Evolutionary conservation across 306 rosid species (phyloP).

Genomic region (Coriaria nepalensis): DNA sequence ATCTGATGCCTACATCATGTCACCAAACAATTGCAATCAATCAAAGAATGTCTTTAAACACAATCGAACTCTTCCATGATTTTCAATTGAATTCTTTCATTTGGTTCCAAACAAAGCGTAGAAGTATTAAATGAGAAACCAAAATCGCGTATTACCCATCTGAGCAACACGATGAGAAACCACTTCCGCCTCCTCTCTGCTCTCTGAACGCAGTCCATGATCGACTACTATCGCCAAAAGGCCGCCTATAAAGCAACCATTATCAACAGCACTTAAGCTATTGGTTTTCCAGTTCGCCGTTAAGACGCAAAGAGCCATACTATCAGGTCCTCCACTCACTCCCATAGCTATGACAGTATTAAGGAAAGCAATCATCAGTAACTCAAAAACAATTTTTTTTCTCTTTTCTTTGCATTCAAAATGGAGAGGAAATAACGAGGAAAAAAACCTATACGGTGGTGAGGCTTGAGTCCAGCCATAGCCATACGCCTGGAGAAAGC

Average conservation of each 20-base stretch:
- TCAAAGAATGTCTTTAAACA: too few species aligned
- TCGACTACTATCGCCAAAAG: constrained; percentile 68
- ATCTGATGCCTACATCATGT: constrained; percentile 48
- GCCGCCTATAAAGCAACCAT: constrained; percentile 47
- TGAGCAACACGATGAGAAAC: constrained; percentile 48
- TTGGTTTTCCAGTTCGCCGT: constrained; percentile 61
- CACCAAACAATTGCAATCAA: background rate
- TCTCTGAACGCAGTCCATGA: constrained; percentile 87
- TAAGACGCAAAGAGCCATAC: constrained; percentile 72
- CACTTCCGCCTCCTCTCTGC: constrained; percentile 61
- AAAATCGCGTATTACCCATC: constrained; percentile 32
- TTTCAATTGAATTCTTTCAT: too few species aligned
- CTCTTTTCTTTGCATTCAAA: background rate
- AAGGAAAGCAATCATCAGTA: background rate
- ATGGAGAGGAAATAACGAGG: background rate
- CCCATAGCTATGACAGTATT: constrained; percentile 49
- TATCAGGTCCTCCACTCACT: constrained; percentile 98
- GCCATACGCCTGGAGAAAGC: constrained; percentile 73
- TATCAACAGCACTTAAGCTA: constrained; percentile 28
- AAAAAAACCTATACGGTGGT: constrained; percentile 53
- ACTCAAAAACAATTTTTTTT: background rate
- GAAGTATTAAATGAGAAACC: background rate
- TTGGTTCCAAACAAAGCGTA: too few species aligned
- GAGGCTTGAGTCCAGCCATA: constrained; percentile 84
- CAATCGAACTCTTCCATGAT: too few species aligned